Percentiles rank a stretch among this genome's conserved stretches.
Evolutionary conservation across 345 rosid species (phyloP).

Genomic region (Lenwebbia sp.): DNA sequence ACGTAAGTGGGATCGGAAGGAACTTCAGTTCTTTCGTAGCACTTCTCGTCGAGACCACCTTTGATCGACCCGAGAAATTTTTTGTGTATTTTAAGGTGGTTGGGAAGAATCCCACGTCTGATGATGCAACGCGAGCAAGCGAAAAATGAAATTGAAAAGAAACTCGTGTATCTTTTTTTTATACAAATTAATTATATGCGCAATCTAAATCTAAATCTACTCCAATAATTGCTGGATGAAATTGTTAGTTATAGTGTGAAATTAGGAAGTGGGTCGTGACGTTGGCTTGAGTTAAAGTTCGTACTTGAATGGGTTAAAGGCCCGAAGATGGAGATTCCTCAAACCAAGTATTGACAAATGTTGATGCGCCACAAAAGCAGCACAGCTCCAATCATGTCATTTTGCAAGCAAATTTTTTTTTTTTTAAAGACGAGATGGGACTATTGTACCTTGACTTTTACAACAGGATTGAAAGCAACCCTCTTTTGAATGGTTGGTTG

Average conservation of each 20-base stretch:
- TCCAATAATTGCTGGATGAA: neutral
- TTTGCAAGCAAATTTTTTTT: neutral
- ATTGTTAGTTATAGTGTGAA: neutral
- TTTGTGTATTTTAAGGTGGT: neutral
- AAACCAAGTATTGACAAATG: neutral
- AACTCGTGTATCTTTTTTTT: neutral
- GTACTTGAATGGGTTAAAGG: neutral
- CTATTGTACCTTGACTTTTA: neutral
- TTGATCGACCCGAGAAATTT: neutral
- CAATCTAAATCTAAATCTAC: neutral
- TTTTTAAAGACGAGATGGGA: neutral
- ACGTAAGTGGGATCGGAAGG: neutral
- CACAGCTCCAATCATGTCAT: neutral
- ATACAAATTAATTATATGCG: no score
- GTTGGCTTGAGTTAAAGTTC: neutral
- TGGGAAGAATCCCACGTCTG: neutral
- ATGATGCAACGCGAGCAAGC: neutral
- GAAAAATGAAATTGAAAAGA: neutral
- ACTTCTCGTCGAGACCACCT: neutral
- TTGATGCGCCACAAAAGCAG: neutral
- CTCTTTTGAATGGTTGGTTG: neutral
- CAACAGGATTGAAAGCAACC: neutral
- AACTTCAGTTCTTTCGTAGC: neutral
- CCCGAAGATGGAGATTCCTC: neutral
- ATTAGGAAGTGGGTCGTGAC: neutral